Conservation (phyloP, 148 eudicot species). For the Euryodendron excelsum region DNA sequence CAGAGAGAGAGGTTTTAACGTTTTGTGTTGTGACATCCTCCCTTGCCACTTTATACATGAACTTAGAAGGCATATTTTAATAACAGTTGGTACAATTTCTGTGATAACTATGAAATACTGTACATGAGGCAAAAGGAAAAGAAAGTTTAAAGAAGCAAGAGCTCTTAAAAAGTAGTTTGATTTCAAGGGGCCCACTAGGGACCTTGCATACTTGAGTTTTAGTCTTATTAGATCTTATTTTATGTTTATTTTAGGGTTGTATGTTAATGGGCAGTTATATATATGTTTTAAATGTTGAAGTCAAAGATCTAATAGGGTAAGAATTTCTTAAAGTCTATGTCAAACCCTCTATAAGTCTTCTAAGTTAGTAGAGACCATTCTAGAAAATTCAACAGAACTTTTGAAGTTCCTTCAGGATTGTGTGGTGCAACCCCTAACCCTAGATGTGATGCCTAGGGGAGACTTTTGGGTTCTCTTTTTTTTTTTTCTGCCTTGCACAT, state of each 20-base stretch:
- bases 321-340: neutral
- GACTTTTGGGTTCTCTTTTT: neutral
- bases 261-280: neutral
- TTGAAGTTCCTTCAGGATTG: neutral
- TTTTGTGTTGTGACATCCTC: too few species aligned
- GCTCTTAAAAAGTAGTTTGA: neutral
- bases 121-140: too few species aligned
- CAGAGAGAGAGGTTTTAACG: too few species aligned
- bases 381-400: neutral
- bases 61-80: too few species aligned
- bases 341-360: neutral
- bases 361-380: neutral
- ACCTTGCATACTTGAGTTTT: neutral
- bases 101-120: too few species aligned
- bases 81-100: too few species aligned
- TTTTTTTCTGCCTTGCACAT: neutral
- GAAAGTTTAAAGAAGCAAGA: too few species aligned
- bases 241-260: neutral
- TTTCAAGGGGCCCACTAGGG: neutral
- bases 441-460: neutral
- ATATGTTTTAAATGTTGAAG: neutral
- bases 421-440: neutral
- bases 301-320: neutral
- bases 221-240: neutral
- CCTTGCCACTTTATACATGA: too few species aligned